Conservation (phyloP, 2,329 filamentous ascomycete genomes). For the Cladophialophora chaetospira region DNA sequence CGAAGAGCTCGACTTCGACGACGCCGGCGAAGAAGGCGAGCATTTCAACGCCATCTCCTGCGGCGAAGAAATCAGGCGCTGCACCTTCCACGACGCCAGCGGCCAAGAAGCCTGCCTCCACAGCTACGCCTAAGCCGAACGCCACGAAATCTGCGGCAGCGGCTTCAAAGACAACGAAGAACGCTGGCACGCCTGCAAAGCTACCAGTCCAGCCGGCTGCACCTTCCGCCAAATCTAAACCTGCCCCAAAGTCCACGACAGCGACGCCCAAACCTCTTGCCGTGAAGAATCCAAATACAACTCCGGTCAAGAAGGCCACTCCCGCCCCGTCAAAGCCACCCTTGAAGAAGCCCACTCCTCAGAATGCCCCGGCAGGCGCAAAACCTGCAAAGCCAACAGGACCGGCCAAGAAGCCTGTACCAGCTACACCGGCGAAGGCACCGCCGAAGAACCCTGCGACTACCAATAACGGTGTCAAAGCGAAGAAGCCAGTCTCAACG, state of each 20-base stretch:
- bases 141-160: background rate
- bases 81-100: constrained; percentile 4
- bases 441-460: no score
- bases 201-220: background rate
- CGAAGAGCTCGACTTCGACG: background rate
- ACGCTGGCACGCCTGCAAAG: no score
- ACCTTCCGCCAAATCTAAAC: background rate
- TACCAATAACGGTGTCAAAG: no score
- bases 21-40: background rate
- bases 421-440: no score
- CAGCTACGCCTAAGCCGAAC: background rate
- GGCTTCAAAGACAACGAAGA: no score
- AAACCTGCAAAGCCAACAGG: no score
- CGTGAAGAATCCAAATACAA: no score
- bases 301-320: background rate
- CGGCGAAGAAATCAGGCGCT: background rate
- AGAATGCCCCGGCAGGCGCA: no score
- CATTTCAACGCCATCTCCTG: background rate
- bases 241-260: background rate
- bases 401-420: no score
- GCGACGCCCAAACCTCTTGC: background rate
- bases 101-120: background rate
- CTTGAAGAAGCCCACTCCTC: no score
- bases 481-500: no score
- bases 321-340: background rate